phyloP scores from a whole-genome alignment of 257 asterid species.

The Solanum peruvianum region DNA sequence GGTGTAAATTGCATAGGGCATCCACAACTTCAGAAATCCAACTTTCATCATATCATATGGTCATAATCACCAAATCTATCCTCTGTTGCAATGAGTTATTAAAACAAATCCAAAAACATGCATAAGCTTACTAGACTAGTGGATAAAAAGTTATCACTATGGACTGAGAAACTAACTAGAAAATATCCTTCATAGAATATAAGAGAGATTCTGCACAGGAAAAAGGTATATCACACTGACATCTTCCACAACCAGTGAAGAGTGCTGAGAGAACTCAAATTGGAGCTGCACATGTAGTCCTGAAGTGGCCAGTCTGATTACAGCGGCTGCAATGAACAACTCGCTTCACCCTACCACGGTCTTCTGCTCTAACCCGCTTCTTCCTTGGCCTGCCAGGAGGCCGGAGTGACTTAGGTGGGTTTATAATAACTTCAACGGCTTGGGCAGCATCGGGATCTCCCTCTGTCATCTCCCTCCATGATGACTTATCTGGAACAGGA shows the following conservation, averaged over 20 bases:
- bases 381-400: conserved; percentile 85
- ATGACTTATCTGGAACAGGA: conserved; percentile 77
- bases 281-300: conserved; percentile 97
- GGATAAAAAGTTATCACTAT: background rate
- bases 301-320: conserved; percentile 91
- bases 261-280: conserved; percentile 26
- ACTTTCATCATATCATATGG: background rate
- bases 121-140: background rate
- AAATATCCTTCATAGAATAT: background rate
- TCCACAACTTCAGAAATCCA: background rate
- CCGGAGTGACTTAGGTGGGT: conserved; percentile 80
- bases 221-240: background rate
- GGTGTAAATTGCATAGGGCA: background rate
- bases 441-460: conserved; percentile 37
- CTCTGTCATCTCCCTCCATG: conserved; percentile 66
- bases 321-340: conserved; percentile 96
- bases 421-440: conserved; percentile 28
- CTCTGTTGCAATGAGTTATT: background rate
- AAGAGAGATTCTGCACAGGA: background rate
- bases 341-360: conserved; percentile 74
- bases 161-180: background rate
- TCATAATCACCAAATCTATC: background rate
- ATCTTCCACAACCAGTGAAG: background rate
- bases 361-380: conserved; percentile 84
- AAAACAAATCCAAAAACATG: background rate